A percentile compares a stretch with the other conserved stretches of the same genome.
phyloP scores from a whole-genome alignment of 148 eudicot species.

The Tetragonia tetragonoides region DNA sequence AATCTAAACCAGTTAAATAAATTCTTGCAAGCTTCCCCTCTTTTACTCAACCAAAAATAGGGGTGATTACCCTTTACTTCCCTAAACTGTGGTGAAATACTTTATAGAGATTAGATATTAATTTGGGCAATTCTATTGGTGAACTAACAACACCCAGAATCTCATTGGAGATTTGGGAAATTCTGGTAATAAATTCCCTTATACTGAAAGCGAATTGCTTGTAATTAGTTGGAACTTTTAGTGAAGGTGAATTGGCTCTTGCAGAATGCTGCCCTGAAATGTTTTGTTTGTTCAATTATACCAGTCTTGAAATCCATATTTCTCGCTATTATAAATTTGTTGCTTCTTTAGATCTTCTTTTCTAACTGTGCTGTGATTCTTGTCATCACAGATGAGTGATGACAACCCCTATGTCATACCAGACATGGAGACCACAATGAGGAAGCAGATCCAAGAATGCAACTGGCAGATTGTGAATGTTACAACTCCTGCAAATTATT shows the following conservation, averaged over 20 bases:
- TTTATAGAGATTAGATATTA: neutral
- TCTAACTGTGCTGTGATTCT: neutral
- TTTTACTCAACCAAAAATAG: neutral
- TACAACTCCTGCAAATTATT: slow-evolving; percentile 64
- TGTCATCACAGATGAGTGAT: slow-evolving; percentile 65
- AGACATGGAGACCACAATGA: slow-evolving; percentile 73
- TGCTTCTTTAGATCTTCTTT: neutral
- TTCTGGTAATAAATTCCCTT: neutral
- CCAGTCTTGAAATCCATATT: neutral
- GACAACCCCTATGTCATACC: slow-evolving; percentile 73
- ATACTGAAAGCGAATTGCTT: neutral
- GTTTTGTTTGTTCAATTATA: neutral
- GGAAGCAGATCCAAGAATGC: slow-evolving; percentile 70
- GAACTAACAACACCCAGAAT: neutral
- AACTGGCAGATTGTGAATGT: slow-evolving; percentile 88
- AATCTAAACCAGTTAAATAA: neutral
- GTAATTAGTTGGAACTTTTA: neutral
- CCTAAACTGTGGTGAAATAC: neutral
- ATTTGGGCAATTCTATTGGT: neutral
- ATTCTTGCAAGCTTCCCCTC: neutral
- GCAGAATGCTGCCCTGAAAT: neutral
- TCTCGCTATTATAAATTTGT: neutral
- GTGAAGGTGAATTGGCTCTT: neutral
- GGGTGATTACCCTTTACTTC: neutral
- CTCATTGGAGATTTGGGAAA: neutral